phyloP scores from a whole-genome alignment of 176 grass and related monocot genomes.

The Paspalum notatum region DNA sequence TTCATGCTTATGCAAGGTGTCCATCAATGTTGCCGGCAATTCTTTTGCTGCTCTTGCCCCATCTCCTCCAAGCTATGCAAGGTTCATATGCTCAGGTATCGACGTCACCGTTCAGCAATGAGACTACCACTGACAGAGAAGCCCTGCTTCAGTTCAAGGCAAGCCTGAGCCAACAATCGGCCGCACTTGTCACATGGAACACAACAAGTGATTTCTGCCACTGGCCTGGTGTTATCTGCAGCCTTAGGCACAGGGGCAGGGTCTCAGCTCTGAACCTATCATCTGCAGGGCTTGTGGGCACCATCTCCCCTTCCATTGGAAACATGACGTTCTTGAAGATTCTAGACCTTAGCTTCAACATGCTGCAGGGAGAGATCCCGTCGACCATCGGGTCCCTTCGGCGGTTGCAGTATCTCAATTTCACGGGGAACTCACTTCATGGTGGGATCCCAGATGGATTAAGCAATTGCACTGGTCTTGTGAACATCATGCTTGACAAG shows the following conservation, averaged over 20 bases:
- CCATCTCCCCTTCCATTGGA: constrained; percentile 2
- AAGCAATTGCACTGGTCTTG: constrained; percentile 29
- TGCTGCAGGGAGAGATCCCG: constrained; percentile 24
- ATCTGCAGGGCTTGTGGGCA: background rate
- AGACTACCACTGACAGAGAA: background rate
- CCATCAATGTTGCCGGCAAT: background rate
- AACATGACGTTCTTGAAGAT: constrained; percentile 37
- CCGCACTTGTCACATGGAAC: constrained; percentile 23
- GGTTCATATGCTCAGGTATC: background rate
- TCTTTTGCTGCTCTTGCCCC: background rate
- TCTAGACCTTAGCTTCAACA: background rate
- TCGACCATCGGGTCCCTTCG: background rate
- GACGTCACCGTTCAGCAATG: background rate
- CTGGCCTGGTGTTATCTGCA: constrained; percentile 35
- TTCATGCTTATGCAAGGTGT: background rate
- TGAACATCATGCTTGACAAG: background rate
- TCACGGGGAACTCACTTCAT: constrained; percentile 22
- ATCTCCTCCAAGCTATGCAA: background rate
- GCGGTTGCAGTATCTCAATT: constrained; percentile 7
- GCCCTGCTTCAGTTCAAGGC: constrained; percentile 23
- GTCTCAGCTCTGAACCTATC: constrained; percentile 26
- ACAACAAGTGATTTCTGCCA: background rate
- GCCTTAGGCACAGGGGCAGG: constrained; percentile 9
- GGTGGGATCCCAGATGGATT: background rate
- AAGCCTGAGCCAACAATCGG: background rate